Evolutionary conservation across 345 rosid species (phyloP).

Genomic region (Camelina laxa): DNA sequence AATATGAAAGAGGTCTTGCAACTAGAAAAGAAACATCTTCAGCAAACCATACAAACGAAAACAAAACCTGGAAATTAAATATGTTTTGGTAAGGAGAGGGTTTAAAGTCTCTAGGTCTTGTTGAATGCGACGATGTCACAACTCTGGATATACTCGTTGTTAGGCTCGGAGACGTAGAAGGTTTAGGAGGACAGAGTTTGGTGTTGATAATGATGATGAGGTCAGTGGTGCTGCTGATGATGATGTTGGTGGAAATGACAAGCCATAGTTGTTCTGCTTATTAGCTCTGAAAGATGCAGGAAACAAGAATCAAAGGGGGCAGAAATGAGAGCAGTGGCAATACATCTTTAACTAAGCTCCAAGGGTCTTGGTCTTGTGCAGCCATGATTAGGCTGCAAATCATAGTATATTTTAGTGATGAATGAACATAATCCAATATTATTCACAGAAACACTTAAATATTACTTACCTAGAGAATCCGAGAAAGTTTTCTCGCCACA

Average conservation of each 20-base stretch:
- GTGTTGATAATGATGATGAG: slow-evolving; percentile 57
- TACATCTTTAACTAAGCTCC: slow-evolving; percentile 69
- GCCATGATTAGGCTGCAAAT: slow-evolving; percentile 74
- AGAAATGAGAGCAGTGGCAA: slow-evolving; percentile 78
- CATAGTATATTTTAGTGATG: background rate
- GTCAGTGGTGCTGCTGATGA: slow-evolving; percentile 45
- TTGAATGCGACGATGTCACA: slow-evolving; percentile 97
- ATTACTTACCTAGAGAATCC: slow-evolving; percentile 82
- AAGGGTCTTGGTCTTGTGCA: slow-evolving; percentile 82
- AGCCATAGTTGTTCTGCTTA: no score
- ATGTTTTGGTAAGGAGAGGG: slow-evolving; percentile 31
- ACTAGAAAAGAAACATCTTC: slow-evolving; percentile 21
- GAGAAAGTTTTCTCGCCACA: slow-evolving; percentile 81
- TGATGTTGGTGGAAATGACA: slow-evolving; percentile 58
- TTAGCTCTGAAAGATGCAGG: no score
- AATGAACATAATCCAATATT: background rate
- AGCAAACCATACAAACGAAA: slow-evolving; percentile 8
- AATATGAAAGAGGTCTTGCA: slow-evolving; percentile 30
- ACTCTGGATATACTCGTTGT: slow-evolving; percentile 81
- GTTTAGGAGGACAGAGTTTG: slow-evolving; percentile 56
- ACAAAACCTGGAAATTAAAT: slow-evolving; percentile 28
- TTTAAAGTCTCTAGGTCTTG: slow-evolving; percentile 63
- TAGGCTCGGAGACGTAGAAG: slow-evolving; percentile 68
- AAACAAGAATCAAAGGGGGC: slow-evolving; percentile 96
- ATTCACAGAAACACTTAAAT: slow-evolving; percentile 3